Evolutionary conservation across 441 rosid genomes (phyloP).

Genomic region (Populus hybrid): DNA sequence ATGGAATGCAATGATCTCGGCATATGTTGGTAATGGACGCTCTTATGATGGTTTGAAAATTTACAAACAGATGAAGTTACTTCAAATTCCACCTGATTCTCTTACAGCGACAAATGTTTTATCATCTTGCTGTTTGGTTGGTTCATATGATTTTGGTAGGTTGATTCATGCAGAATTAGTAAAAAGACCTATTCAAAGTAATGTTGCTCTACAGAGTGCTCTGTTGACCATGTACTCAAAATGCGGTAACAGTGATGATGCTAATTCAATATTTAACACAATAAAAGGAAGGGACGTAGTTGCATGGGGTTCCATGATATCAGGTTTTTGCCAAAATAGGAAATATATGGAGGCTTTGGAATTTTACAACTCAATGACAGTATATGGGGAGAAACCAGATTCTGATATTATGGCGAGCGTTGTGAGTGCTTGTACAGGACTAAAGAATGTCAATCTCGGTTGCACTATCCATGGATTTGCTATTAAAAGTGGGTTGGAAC

Average conservation of each 20-base stretch:
- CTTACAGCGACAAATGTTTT: constrained; percentile 59
- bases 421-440: constrained; percentile 50
- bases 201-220: constrained; percentile 47
- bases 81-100: constrained; percentile 40
- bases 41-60: constrained; percentile 39
- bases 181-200: constrained; percentile 45
- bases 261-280: constrained; percentile 40
- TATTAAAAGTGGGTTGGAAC: constrained; percentile 46
- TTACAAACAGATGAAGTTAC: constrained; percentile 45
- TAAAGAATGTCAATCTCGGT: constrained; percentile 46
- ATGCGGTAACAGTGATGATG: constrained; percentile 46
- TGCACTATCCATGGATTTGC: constrained; percentile 49
- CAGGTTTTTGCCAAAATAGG: constrained; percentile 62
- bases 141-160: constrained; percentile 46
- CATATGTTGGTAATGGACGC: constrained; percentile 46
- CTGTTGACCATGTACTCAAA: constrained; percentile 56
- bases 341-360: constrained; percentile 51
- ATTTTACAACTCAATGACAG: constrained; percentile 45
- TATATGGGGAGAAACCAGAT: constrained; percentile 51
- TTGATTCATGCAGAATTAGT: constrained; percentile 58
- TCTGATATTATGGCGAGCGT: constrained; percentile 58
- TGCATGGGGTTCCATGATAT: constrained; percentile 72
- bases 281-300: constrained; percentile 58
- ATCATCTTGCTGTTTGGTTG: constrained; percentile 44
- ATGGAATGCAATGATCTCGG: constrained; percentile 78